phyloP scores from a whole-genome alignment of 164 flowering plant species.

The Aristolochia contorta region DNA sequence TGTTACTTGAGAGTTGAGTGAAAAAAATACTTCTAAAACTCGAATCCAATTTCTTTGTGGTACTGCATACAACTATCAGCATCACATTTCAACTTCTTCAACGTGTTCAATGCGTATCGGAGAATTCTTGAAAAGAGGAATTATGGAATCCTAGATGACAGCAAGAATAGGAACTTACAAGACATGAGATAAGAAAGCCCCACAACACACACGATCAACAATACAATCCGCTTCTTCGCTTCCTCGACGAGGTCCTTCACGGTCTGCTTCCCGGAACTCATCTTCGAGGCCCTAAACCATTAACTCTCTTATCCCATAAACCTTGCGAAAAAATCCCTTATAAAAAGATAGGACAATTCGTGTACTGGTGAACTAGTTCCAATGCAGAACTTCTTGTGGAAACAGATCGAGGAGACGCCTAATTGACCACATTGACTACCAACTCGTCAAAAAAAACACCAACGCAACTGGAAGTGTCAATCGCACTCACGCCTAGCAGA shows the following conservation, averaged over 20 bases:
- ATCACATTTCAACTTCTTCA: too few relatives aligned
- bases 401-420: neutral
- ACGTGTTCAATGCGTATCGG: too few relatives aligned
- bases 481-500: too few relatives aligned
- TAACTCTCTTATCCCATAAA: neutral
- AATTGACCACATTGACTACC: neutral
- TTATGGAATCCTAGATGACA: neutral
- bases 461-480: too few relatives aligned
- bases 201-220: constrained; percentile 62
- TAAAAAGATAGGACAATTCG: neutral
- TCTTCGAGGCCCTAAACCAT: constrained; percentile 15
- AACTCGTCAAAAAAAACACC: neutral
- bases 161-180: constrained; percentile 33
- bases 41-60: too few relatives aligned
- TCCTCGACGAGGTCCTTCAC: constrained; percentile 83
- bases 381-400: neutral
- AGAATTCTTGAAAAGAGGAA: neutral
- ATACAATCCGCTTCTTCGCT: constrained; percentile 81
- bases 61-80: too few relatives aligned
- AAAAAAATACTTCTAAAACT: too few relatives aligned
- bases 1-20: too few relatives aligned
- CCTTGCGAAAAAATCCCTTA: too few relatives aligned
- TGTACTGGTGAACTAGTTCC: neutral
- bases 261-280: constrained; percentile 52
- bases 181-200: constrained; percentile 97